Base-by-base conservation (phyloP, 768 basidiomycete species). In the Collybiopsis confluens region DNA sequence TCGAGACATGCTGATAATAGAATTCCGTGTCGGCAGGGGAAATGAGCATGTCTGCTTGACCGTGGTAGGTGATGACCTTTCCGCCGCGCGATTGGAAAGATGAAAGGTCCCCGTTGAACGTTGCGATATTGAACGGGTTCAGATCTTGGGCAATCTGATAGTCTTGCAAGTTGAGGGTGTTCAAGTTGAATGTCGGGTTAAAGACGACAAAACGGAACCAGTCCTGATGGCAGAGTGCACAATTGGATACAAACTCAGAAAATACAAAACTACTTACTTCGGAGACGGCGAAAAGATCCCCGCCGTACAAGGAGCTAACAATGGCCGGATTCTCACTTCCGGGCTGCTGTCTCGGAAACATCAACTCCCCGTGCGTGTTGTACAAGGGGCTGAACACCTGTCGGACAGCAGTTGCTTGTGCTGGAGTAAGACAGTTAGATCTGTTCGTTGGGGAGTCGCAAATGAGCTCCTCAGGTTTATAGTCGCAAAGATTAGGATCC, bases 51-150 rank as follows among this genome's bases (percentile, higher is more conserved):
- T 58, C 58, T 38, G 23, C 54, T 27, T 42, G 26, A 23, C 61
- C 60, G 38, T 55, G 60, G 37, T 57, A 62, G 38, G 57, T 55
- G n/a, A 62, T 40, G 21, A 62, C 23, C 53, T 61, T 62, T 13
- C 61, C 61, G n/a, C 61, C 61, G 10, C 55, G 53, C 10, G 54
- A 41, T 40, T 41, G 24, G 56, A 58, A 62, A 36, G 54, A 41
- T 16, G 48, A 24, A 13, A 59, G 13, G 40, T 58, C 45, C 5
- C 56, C 57, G 38, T 59, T 54, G 47, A 43, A 59, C 26, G 54
- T 58, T 21, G 23, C 33, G 21, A 35, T 28, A 18, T 45, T 45
- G 44, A 45, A 45, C 15, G 44, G 42, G 16, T 45, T 45, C 38
- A 38, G 42, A 6, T 35, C 36, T 42, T 35, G 42, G 18, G 9